A percentile compares a stretch with the other conserved stretches of the same genome.
These are phyloP conservation scores for Hymenoscyphus fraxineus DNA, from an alignment of 2,329 filamentous ascomycete genomes.

Conservation along the genomic window DNA sequence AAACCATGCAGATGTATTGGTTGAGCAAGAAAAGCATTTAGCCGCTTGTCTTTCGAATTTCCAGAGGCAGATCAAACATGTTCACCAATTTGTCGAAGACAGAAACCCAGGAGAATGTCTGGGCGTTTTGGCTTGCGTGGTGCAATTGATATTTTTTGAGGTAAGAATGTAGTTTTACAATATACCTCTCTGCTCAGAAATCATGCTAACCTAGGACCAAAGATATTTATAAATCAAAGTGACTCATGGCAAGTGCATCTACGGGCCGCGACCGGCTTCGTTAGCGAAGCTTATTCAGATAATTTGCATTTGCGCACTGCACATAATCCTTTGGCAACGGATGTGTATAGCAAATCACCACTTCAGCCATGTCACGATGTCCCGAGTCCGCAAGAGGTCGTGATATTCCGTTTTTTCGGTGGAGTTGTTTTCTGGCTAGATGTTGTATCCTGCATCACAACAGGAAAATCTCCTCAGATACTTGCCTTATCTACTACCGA, in stretches of 20 bases:
- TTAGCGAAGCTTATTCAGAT: conserved; percentile 11
- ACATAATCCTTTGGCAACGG: conserved; percentile 9
- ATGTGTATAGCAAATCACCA: conserved; percentile 10
- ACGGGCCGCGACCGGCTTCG: conserved; percentile 25
- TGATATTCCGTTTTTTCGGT: conserved; percentile 44
- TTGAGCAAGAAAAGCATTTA: conserved; percentile 31
- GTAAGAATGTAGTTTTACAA: conserved; percentile 17
- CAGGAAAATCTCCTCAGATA: conserved; percentile 42
- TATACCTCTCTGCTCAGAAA: conserved; percentile 36
- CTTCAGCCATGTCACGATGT: conserved; percentile 13
- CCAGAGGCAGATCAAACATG: conserved; percentile 37
- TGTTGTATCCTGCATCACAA: conserved; percentile 47
- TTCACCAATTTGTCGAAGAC: conserved; percentile 23
- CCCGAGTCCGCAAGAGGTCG: conserved; percentile 43
- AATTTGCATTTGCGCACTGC: conserved; percentile 11
- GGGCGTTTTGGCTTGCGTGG: conserved; percentile 46
- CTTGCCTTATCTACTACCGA: conserved; percentile 39
- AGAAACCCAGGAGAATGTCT: conserved; percentile 24
- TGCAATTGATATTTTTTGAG: conserved; percentile 54
- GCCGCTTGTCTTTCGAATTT: conserved; percentile 40
- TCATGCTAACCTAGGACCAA: conserved; percentile 40
- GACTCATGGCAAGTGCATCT: conserved; percentile 28
- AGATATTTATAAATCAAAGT: conserved; percentile 42
- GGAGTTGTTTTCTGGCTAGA: conserved; percentile 47
- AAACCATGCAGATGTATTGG: conserved; percentile 12